Base-by-base conservation (phyloP, 805 yeast genomes). In the Sugiyamaella qingdaonensis region DNA sequence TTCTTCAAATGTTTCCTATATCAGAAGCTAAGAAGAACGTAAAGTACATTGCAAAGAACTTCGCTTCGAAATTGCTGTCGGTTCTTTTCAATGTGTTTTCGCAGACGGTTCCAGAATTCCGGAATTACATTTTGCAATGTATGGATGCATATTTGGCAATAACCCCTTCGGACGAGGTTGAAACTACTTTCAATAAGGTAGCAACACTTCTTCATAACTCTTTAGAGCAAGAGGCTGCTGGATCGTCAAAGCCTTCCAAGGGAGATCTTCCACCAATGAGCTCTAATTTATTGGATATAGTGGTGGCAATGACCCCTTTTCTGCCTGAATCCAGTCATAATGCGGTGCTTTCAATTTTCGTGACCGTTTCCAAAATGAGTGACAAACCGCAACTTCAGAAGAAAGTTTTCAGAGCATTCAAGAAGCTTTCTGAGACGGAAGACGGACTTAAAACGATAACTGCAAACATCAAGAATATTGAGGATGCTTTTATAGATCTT, bases 21-120 rank as follows among this genome's bases (percentile, higher is more conserved):
- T 69, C 70, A 11, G 74, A 78, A 54, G 79, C 96, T 1, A 64
- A 72, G 50, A 62, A 75, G 47, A 83, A 86, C 61, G 58, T 90
- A 50, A 78, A 79, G 56, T 88, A 80, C 61, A 72, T 92, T 54
- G 72, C 88, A 0, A 51, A 80, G 0, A 54, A 59, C 24, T 67
- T 66, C 58, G 81, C 96, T 4, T 70, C 87, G 3, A 91, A 94
- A 59, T 66, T 94, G 48, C 74, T 94, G 49, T 86, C 96, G 10
- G 97, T 90, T 18, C 73, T 94, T 48, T 88, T 92, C 76, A 94
- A 94, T 63, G 95, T 94, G 14, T 94, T 87, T 70, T 81, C 92
- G n/a, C 91, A 90, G 60, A 90, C 97, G 10, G 72, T 81, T 44
- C 85, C 94, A 36, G 94, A 41, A 51, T 79, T 89, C 13, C 82